phyloP scores from a whole-genome alignment of 768 basidiomycete species.

The Pisolithus tinctorius region DNA sequence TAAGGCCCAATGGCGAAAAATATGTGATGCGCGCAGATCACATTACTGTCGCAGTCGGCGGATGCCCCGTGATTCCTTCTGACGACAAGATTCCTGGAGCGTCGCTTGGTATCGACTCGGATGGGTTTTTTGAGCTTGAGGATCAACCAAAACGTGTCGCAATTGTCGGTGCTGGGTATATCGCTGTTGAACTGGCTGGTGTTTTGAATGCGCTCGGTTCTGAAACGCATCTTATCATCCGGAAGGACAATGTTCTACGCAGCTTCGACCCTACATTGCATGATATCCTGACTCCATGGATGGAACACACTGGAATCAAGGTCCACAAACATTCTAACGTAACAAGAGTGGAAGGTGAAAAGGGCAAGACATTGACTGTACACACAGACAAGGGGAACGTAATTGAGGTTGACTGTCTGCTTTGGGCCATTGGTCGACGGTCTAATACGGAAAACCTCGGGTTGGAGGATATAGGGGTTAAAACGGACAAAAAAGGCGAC shows the following conservation, averaged over 20 bases:
- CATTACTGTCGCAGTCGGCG: conserved; percentile 83
- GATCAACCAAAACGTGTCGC: conserved; percentile 90
- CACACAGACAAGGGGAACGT: conserved; percentile 66
- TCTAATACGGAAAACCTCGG: conserved; percentile 75
- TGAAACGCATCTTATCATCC: conserved; percentile 90
- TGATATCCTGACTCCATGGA: conserved; percentile 81
- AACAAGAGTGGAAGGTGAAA: conserved; percentile 65
- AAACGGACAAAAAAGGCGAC: conserved; percentile 74
- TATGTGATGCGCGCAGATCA: conserved; percentile 73
- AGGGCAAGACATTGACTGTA: conserved; percentile 70
- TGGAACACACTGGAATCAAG: conserved; percentile 90
- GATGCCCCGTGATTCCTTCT: conserved; percentile 70
- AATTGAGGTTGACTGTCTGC: conserved; percentile 76
- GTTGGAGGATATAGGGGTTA: conserved; percentile 69
- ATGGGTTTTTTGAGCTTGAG: conserved; percentile 92
- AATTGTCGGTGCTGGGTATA: conserved; percentile 95
- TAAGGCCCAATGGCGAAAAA: conserved; percentile 54
- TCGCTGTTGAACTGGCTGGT: conserved; percentile 95
- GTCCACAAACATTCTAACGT: conserved; percentile 78
- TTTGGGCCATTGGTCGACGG: conserved; percentile 94
- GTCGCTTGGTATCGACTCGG: conserved; percentile 83
- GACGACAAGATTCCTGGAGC: conserved; percentile 85
- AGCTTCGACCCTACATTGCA: conserved; percentile 88
- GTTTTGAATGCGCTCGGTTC: conserved; percentile 86
- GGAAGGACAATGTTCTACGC: conserved; percentile 82